phyloP scores from a whole-genome alignment of 495 filamentous ascomycete genomes.

The Tuber aestivum region DNA sequence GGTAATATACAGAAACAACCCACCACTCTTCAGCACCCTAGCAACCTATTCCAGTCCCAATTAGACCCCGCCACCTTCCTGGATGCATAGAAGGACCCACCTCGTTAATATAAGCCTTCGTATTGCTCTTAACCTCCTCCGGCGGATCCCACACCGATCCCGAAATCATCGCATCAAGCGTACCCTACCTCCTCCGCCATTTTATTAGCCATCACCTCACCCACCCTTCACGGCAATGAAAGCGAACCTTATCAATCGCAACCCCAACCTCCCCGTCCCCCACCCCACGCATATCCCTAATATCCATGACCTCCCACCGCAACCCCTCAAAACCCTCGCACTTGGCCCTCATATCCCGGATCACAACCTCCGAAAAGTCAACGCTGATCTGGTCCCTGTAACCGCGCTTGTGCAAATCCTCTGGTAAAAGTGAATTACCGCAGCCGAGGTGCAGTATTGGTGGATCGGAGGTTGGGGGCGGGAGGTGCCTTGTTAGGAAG shows the following conservation, averaged over 20 bases:
- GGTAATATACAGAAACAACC: constrained; percentile 54
- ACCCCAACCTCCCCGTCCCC: constrained; percentile 49
- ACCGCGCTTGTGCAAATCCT: constrained; percentile 47
- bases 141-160: constrained; percentile 56
- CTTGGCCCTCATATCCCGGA: constrained; percentile 49
- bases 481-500: constrained; percentile 49
- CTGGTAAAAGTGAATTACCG: constrained; percentile 56
- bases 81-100: constrained; percentile 36
- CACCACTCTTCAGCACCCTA: constrained; percentile 52
- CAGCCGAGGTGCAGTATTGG: constrained; percentile 54
- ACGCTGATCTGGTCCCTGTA: constrained; percentile 54
- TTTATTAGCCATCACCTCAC: constrained; percentile 1
- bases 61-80: constrained; percentile 13
- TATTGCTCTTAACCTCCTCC: constrained; percentile 51
- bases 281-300: constrained; percentile 48
- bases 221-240: not conserved
- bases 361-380: constrained; percentile 55
- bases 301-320: constrained; percentile 51
- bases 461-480: constrained; percentile 38
- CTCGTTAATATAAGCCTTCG: constrained; percentile 51
- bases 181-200: constrained; percentile 34
- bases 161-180: constrained; percentile 58
- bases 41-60: constrained; percentile 45
- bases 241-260: constrained; percentile 53
- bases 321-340: constrained; percentile 39